phyloP scores from a whole-genome alignment of 306 rosid genomes.

The Citrullus mucosospermus region DNA sequence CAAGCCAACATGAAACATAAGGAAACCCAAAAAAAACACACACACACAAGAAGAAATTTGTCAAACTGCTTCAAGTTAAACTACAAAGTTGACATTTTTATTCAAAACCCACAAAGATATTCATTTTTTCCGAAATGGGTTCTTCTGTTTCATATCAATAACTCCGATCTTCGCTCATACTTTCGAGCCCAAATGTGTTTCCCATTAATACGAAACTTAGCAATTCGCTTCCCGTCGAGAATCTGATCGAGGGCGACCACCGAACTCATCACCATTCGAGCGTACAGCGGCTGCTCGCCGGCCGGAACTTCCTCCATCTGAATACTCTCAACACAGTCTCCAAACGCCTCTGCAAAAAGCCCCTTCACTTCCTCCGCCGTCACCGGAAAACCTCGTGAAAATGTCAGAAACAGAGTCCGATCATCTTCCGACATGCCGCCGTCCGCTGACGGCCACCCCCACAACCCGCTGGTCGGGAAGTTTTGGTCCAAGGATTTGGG shows the following conservation, averaged over 20 bases:
- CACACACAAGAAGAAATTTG: background rate
- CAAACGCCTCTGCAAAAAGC: constrained; percentile 10
- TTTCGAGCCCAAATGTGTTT: constrained; percentile 63
- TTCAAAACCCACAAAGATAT: background rate
- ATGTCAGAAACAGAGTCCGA: constrained; percentile 51
- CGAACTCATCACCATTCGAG: constrained; percentile 28
- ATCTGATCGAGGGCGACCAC: constrained; percentile 26
- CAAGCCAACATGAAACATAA: background rate
- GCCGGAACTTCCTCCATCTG: constrained; percentile 21
- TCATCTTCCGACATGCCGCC: constrained; percentile 20
- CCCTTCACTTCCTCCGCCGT: constrained; percentile 20
- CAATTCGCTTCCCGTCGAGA: constrained; percentile 21
- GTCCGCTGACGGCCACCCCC: constrained; percentile 13
- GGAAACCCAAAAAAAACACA: background rate
- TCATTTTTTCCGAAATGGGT: background rate
- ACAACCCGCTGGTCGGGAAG: constrained; percentile 12
- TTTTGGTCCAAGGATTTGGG: constrained; percentile 4
- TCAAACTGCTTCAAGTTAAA: background rate
- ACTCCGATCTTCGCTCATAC: constrained; percentile 32
- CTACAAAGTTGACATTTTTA: background rate
- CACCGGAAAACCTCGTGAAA: constrained; percentile 51
- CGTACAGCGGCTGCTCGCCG: constrained; percentile 36
- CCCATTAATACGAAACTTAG: constrained; percentile 36
- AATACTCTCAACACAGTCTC: constrained; percentile 30
- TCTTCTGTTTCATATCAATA: background rate